Evolutionary conservation across 169 alveolate species (phyloP), one percentile per base, ranked within the genome.

Genomic region (Plasmodium relictum): DNA sequence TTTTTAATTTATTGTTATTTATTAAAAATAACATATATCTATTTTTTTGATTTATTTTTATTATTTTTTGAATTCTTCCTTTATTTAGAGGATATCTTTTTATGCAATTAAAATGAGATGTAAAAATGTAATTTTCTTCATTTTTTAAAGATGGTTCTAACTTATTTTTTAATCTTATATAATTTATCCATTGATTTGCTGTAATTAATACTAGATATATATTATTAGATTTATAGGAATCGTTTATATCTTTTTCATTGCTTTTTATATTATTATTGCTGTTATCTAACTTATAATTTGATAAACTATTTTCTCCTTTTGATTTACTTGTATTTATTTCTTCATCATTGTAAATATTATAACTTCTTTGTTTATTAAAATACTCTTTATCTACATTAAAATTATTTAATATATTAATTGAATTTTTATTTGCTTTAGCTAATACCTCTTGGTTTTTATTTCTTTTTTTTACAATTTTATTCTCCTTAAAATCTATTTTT

Each of bases 1-100:
- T 78, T 63, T 37, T 65, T 52, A 78, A 45, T 63, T 78, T 78
- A 10, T 78, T 48, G 16, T 66, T 78, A 78, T 78, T 78, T 50
- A 78, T 78, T 24, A 78, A 69, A 56, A 78, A 63, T 56, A 78
- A 78, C 89, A 63, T 78, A 45, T 78, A 78, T 78, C 89, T 62
- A 69, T 78, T 78, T 69, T 78, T 78, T 31, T 78, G 89, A 26
- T 48, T 66, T 24, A 78, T 78, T 78, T 78, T 65, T 48, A 78
- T 78, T 2, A 20, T 78, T 42, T 78, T 78, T 37, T 78, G 63
- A 31, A 78, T 78, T 37, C 14, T 63, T 31, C 89, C 89, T 78
- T 52, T 41, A 31, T 78, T 59, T 65, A 78, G 20, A n/a, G 89
- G 89, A 58, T 78, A 78, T 63, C 89, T 62, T 50, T 78, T 78